Evolutionary conservation across 768 basidiomycete species (phyloP).

Genomic region (Tylopilus felleus): DNA sequence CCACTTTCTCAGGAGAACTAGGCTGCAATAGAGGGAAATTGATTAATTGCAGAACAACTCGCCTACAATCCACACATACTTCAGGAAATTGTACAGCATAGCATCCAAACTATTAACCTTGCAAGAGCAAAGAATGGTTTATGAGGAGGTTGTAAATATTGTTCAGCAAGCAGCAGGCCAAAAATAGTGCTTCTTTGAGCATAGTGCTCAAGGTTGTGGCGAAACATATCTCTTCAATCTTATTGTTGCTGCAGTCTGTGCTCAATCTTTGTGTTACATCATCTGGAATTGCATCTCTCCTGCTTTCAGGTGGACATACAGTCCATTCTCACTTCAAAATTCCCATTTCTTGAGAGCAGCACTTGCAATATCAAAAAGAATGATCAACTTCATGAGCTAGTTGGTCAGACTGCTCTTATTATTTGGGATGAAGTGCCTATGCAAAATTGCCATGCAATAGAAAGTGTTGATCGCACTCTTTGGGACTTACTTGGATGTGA

Average conservation of each 20-base stretch:
- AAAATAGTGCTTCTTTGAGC: too few species aligned
- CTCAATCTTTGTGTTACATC: not conserved
- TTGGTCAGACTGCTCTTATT: not conserved
- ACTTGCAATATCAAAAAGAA: not conserved
- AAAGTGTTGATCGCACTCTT: not conserved
- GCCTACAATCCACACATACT: too few species aligned
- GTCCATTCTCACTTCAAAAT: slow-evolving; percentile 1
- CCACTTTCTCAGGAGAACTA: too few species aligned
- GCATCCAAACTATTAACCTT: too few species aligned
- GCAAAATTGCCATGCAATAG: not conserved
- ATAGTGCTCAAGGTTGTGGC: too few species aligned
- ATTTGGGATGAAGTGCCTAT: not conserved
- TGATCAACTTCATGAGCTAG: not conserved
- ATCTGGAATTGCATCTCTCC: not conserved
- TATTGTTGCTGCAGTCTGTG: too few species aligned
- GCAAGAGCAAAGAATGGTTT: too few species aligned
- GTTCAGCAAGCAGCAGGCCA: too few species aligned
- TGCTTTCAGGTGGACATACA: not conserved
- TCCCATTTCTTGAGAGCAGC: not conserved
- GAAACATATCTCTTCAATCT: too few species aligned
- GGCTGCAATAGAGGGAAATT: slow-evolving; percentile 12
- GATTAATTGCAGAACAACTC: too few species aligned
- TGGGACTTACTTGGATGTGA: not conserved
- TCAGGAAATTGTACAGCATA: too few species aligned
- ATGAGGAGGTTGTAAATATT: too few species aligned